Percentiles rank a stretch among this genome's conserved stretches.
phyloP scores from a whole-genome alignment of 176 grass and related monocot species.

The Carex cristatella region DNA sequence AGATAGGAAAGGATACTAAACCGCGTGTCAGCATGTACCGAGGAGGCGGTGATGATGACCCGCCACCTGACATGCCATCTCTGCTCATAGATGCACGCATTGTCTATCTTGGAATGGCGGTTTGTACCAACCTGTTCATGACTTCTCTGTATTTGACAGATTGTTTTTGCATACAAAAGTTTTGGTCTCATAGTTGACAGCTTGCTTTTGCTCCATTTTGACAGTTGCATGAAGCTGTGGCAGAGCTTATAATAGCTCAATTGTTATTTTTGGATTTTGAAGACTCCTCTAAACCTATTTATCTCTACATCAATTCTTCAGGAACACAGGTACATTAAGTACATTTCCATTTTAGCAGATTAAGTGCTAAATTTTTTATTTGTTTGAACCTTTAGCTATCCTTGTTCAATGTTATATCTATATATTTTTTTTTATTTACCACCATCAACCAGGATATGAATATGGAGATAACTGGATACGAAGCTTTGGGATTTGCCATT shows the following conservation, averaged over 20 bases:
- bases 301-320: slow-evolving; percentile 71
- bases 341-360: not conserved
- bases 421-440: slow-evolving; percentile 9
- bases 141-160: not conserved
- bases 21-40: slow-evolving; percentile 58
- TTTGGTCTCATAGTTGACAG: slow-evolving; percentile 17
- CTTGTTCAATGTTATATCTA: not conserved
- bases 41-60: slow-evolving; percentile 46
- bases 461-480: slow-evolving; percentile 57
- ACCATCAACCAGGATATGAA: slow-evolving; percentile 57
- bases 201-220: slow-evolving; percentile 12
- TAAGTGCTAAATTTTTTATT: not conserved
- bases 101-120: slow-evolving; percentile 84
- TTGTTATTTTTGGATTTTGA: slow-evolving; percentile 79
- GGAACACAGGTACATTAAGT: slow-evolving; percentile 48
- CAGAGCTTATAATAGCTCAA: slow-evolving; percentile 87
- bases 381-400: slow-evolving; percentile 3
- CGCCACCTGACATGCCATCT: slow-evolving; percentile 83
- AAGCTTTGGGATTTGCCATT: slow-evolving; percentile 71
- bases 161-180: not conserved
- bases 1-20: not conserved
- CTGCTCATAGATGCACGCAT: slow-evolving; percentile 72
- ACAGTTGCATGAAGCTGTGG: slow-evolving; percentile 52
- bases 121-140: slow-evolving; percentile 28
- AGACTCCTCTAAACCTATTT: slow-evolving; percentile 78